Conservation (phyloP, 1,284 basidiomycete species). For the Trichosporon faecale region DNA sequence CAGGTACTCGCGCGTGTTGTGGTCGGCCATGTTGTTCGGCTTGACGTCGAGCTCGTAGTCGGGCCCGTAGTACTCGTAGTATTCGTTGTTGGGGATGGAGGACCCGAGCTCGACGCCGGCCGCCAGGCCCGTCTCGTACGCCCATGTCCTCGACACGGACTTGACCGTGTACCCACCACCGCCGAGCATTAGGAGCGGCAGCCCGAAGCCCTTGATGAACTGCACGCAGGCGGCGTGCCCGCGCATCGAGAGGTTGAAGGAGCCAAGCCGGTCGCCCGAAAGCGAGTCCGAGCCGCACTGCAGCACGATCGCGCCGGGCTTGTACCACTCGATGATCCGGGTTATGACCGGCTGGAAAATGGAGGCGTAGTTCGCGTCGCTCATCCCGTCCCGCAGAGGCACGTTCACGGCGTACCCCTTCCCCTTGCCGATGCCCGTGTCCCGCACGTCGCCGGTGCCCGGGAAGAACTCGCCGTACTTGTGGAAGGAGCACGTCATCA, state of each 20-base stretch:
- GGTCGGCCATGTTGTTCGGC: constrained; percentile 90
- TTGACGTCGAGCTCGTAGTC: constrained; percentile 97
- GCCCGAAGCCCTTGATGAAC: constrained; percentile 94
- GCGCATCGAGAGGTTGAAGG: constrained; percentile 95
- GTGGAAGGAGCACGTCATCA: constrained; percentile 98
- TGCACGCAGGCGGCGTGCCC: constrained; percentile 98
- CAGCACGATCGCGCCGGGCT: constrained; percentile 91
- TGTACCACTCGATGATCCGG: constrained; percentile 92
- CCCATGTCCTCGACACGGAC: constrained; percentile 95
- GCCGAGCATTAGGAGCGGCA: constrained; percentile 86
- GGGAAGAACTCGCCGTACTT: constrained; percentile 99
- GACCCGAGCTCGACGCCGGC: constrained; percentile 85
- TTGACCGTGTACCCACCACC: constrained; percentile 99
- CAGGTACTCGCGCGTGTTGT: constrained; percentile 89
- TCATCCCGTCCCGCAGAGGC: constrained; percentile 91
- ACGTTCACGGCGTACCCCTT: constrained; percentile 94
- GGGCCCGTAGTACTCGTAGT: constrained; percentile 99
- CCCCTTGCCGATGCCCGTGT: constrained; percentile 87
- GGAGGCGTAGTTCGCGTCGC: constrained; percentile 90
- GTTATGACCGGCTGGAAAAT: constrained; percentile 95
- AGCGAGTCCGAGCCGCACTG: constrained; percentile 99
- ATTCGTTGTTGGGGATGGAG: constrained; percentile 96
- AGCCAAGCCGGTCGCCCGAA: constrained; percentile 93
- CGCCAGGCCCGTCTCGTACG: constrained; percentile 94
- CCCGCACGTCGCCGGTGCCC: constrained; percentile 92